Evolutionary conservation across 495 filamentous ascomycete species (phyloP).

Genomic region (Penicillium goetzii): DNA sequence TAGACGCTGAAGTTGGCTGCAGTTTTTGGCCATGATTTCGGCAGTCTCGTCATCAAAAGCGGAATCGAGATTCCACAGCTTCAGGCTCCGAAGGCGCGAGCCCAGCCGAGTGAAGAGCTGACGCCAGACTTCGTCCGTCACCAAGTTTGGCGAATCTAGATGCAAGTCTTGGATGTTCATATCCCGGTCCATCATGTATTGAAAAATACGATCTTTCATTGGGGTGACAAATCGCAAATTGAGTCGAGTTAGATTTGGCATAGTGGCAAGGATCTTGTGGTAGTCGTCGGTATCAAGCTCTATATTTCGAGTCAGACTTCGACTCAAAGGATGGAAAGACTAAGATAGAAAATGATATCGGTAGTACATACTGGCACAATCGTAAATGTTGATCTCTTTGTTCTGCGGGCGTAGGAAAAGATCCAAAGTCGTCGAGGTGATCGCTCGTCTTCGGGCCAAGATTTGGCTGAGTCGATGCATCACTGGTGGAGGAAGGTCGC

Average conservation of each 20-base stretch:
- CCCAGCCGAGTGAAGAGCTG: conserved; percentile 66
- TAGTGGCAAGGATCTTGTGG: conserved; percentile 76
- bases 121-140: conserved; percentile 72
- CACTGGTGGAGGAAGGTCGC: conserved; percentile 69
- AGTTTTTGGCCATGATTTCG: conserved; percentile 57
- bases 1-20: conserved; percentile 67
- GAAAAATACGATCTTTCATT: conserved; percentile 79
- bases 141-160: conserved; percentile 77
- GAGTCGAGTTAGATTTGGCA: conserved; percentile 66
- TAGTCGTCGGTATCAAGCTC: conserved; percentile 75
- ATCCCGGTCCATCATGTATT: conserved; percentile 75
- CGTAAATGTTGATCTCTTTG: conserved; percentile 73
- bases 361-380: conserved; percentile 64
- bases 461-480: conserved; percentile 79
- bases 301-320: conserved; percentile 31
- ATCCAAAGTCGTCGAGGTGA: conserved; percentile 69
- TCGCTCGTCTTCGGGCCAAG: conserved; percentile 74
- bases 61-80: conserved; percentile 68
- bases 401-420: conserved; percentile 75
- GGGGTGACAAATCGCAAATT: conserved; percentile 81
- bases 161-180: conserved; percentile 63
- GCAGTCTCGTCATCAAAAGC: conserved; percentile 73
- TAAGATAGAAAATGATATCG: neutral
- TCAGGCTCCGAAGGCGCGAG: conserved; percentile 62
- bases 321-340: neutral